Evolutionary conservation across 2,329 filamentous ascomycete species (phyloP).

Genomic region (Endoconidiophora laricicola): DNA sequence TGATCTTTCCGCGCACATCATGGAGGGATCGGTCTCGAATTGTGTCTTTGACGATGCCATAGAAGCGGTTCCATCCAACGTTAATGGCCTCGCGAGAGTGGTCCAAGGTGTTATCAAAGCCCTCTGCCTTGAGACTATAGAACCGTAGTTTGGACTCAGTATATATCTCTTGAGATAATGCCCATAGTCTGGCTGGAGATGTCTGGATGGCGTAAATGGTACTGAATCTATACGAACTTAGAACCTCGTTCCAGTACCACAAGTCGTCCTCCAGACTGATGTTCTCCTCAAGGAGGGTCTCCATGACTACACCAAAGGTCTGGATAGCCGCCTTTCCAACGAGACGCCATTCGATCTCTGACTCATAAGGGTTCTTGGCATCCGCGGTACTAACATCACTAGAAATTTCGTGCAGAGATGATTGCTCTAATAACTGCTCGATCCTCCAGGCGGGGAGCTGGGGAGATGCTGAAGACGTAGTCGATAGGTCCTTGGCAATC

Average conservation of each 20-base stretch:
- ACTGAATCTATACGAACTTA: slow-evolving; percentile 62
- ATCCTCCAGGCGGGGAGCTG: slow-evolving; percentile 46
- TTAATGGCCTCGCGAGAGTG: slow-evolving; percentile 6
- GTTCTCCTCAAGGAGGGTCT: slow-evolving; percentile 64
- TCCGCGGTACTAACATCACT: slow-evolving; percentile 14
- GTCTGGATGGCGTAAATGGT: slow-evolving; percentile 76
- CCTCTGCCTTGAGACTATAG: slow-evolving; percentile 18
- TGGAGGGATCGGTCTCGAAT: slow-evolving; percentile 55
- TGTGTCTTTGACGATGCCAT: slow-evolving; percentile 60
- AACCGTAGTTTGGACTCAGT: slow-evolving; percentile 36
- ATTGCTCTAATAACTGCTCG: slow-evolving; percentile 41
- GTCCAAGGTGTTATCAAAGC: slow-evolving; percentile 9
- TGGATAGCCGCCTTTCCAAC: slow-evolving; percentile 87
- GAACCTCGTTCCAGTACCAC: slow-evolving; percentile 87
- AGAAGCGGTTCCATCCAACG: slow-evolving; percentile 52
- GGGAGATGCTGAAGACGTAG: slow-evolving; percentile 45
- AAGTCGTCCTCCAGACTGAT: slow-evolving; percentile 72
- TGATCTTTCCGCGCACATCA: slow-evolving; percentile 53
- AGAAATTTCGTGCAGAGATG: slow-evolving; percentile 33
- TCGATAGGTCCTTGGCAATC: slow-evolving; percentile 55
- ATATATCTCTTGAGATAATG: slow-evolving; percentile 55
- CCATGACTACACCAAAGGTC: slow-evolving; percentile 65
- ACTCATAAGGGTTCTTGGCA: slow-evolving; percentile 40
- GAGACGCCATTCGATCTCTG: slow-evolving; percentile 78
- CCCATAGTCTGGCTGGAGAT: slow-evolving; percentile 58